Evolutionary conservation across 768 basidiomycete genomes (phyloP).

Genomic region (Leccinum disarticulatum): DNA sequence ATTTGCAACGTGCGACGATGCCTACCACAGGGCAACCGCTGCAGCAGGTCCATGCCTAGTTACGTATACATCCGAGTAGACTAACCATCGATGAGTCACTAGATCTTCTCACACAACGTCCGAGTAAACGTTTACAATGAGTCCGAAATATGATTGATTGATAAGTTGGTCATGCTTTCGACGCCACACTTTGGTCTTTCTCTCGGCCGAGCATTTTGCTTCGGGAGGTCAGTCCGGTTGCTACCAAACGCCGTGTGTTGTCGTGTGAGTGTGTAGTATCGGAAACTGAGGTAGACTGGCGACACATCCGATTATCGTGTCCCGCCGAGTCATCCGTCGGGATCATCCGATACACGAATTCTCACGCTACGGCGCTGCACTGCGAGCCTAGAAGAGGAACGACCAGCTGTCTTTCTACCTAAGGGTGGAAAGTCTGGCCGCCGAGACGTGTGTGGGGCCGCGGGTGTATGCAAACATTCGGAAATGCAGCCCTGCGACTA

Average conservation of each 20-base stretch:
- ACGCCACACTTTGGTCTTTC: not conserved
- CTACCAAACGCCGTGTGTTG: not conserved
- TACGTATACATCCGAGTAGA: constrained; percentile 4
- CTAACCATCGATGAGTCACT: not conserved
- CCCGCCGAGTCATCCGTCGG: too few relatives aligned
- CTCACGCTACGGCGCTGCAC: too few relatives aligned
- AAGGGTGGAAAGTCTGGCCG: too few relatives aligned
- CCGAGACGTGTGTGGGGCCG: too few relatives aligned
- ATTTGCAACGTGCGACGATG: not conserved
- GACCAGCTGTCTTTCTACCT: too few relatives aligned
- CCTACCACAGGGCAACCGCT: not conserved
- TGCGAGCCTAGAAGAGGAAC: too few relatives aligned
- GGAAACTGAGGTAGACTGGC: constrained; percentile 5
- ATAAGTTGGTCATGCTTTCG: not conserved
- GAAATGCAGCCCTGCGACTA: too few relatives aligned
- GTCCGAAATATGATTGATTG: not conserved
- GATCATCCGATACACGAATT: too few relatives aligned
- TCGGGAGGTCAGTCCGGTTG: not conserved
- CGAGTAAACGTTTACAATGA: not conserved
- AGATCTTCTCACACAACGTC: not conserved
- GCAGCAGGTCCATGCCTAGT: constrained; percentile 11
- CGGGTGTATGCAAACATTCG: too few relatives aligned
- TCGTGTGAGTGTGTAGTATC: not conserved
- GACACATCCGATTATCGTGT: constrained; percentile 1
- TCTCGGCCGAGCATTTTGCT: not conserved